Evolutionary conservation across 208 protist species (phyloP), one percentile per base, ranked within the genome.

Genomic region (Novymonas esmeraldas): DNA sequence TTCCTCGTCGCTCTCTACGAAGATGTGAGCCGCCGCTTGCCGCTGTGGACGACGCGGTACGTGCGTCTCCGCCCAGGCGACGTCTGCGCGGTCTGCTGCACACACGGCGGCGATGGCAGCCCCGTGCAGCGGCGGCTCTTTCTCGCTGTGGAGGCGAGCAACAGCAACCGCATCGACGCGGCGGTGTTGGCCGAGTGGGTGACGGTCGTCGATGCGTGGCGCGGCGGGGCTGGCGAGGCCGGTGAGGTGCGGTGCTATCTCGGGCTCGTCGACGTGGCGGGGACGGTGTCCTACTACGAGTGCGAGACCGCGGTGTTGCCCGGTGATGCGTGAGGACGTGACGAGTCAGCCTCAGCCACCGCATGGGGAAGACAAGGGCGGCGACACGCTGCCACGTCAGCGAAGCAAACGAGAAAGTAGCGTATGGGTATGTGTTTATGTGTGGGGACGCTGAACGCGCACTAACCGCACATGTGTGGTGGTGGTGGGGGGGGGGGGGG

Each of bases 281-380:
- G 85, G 2, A 67, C 71, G 0, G 66, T 92, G 55, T 82, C 82
- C 2, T 92, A 85, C 64, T 92, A 92, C 60, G 10, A 24, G 16
- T 83, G 78, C 57, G 70, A 75, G 20, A 73, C 64, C 0, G 72
- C 68, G 9, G 29, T 34, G 3, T n/a, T n/a, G 16, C 20, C 42
- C 1, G 1, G 24, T 38, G 44, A 9, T 6, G 16, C 36, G 46
- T 44, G 22, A 33, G n/a, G n/a, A n/a, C n/a, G n/a, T n/a, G n/a
- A n/a, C n/a, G n/a, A n/a, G n/a, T n/a, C n/a, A n/a, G n/a, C n/a
- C n/a, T n/a, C n/a, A n/a, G n/a, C n/a, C n/a, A n/a, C n/a, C n/a
- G n/a, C n/a, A n/a, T n/a, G n/a, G n/a, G n/a, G n/a, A n/a, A n/a
- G n/a, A n/a, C n/a, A n/a, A n/a, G n/a, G n/a, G n/a, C n/a, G n/a